Conservation (phyloP, 225 moss, liverwort and hornwort species). For the Anthoceros angustus region DNA sequence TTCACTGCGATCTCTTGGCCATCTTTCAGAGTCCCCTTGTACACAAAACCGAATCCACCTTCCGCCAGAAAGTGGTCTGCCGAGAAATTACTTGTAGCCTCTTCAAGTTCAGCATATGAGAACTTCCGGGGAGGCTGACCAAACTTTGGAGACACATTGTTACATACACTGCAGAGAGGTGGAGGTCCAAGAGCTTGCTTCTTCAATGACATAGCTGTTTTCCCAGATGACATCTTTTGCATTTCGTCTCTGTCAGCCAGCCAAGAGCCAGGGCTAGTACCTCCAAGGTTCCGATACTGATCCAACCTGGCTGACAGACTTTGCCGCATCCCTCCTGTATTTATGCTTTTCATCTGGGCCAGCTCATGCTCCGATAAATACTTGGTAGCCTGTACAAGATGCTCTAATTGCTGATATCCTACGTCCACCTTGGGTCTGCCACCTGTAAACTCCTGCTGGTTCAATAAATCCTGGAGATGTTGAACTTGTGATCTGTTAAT, state of each 20-base stretch:
- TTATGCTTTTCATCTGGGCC: not conserved
- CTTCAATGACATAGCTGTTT: not conserved
- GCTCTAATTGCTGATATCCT: not conserved
- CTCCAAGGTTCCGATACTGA: not conserved
- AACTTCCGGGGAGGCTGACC: slow-evolving; percentile 61
- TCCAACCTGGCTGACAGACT: not conserved
- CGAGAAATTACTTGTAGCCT: slow-evolving; percentile 52
- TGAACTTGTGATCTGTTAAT: not conserved
- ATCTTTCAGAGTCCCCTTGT: slow-evolving; percentile 41
- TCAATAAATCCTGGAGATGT: not conserved
- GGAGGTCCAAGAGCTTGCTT: slow-evolving; percentile 23
- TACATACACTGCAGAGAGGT: slow-evolving; percentile 44
- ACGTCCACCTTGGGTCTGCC: slow-evolving; percentile 2
- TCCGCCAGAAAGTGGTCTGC: slow-evolving; percentile 47
- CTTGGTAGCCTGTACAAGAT: not conserved
- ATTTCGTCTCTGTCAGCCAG: slow-evolving; percentile 1
- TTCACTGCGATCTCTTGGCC: slow-evolving; percentile 58
- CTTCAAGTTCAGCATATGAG: slow-evolving; percentile 46
- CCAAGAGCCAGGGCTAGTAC: slow-evolving; percentile 1
- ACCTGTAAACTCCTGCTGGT: not conserved
- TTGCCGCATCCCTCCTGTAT: not conserved
- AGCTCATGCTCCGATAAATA: not conserved
- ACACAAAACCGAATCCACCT: slow-evolving; percentile 58
- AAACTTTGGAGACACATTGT: slow-evolving; percentile 48
- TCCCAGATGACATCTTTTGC: not conserved